Percentiles rank a stretch among this genome's conserved stretches.
These are phyloP conservation scores for Colletotrichum plurivorum DNA, from an alignment of 2,329 filamentous ascomycete genomes.

Conservation along the genomic window DNA sequence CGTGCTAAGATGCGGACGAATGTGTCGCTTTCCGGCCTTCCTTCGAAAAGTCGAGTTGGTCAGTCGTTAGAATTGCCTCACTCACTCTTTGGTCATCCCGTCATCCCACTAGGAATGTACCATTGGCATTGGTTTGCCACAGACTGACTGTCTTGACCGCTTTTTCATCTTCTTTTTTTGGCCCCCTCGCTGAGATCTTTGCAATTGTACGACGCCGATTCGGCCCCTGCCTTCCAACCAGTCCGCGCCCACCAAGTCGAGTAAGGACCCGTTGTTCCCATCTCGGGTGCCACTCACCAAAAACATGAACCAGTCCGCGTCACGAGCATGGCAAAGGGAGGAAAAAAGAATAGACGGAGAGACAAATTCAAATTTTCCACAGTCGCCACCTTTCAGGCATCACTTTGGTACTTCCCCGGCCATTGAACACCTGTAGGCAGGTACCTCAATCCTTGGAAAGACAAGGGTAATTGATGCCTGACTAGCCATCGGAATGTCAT, in stretches of 20 bases:
- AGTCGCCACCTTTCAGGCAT: constrained; percentile 2
- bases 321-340: not conserved
- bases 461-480: not conserved
- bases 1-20: constrained; percentile 17
- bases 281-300: not conserved
- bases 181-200: not conserved
- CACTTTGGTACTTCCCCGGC: not conserved
- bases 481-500: constrained; percentile 7
- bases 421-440: not conserved
- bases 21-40: constrained; percentile 14
- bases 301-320: not conserved
- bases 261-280: not conserved
- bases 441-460: not conserved
- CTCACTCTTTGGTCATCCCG: constrained; percentile 8
- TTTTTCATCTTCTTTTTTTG: not conserved
- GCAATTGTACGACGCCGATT: not conserved
- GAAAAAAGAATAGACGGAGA: not conserved
- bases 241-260: not conserved
- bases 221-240: not conserved
- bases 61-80: constrained; percentile 18
- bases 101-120: not conserved
- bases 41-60: constrained; percentile 2
- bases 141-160: constrained; percentile 9
- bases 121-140: not conserved
- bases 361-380: not conserved